Evolutionary conservation across 2,329 filamentous ascomycete genomes (phyloP).

Genomic region (Pezicula carpinea): DNA sequence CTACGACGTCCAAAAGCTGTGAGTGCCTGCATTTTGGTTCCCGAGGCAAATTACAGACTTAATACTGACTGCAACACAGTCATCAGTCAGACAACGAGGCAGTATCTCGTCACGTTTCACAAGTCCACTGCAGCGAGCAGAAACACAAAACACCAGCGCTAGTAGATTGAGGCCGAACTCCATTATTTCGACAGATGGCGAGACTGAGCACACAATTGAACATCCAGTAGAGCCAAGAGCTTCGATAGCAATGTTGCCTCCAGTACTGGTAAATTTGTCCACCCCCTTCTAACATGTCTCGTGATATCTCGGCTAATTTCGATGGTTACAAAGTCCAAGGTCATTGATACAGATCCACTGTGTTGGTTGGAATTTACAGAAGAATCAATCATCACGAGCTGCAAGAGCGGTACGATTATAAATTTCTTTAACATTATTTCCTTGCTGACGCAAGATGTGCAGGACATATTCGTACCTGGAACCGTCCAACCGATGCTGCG

Average conservation of each 20-base stretch:
- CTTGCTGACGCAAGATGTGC: not conserved
- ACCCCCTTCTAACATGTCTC: conserved; percentile 15
- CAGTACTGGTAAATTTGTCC: conserved; percentile 67
- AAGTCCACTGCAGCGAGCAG: conserved; percentile 47
- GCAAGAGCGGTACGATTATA: conserved; percentile 69
- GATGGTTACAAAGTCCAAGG: conserved; percentile 59
- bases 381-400: conserved; percentile 87
- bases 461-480: conserved; percentile 25
- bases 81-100: conserved; percentile 50
- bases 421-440: not conserved
- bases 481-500: conserved; percentile 16
- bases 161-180: conserved; percentile 68
- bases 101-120: conserved; percentile 45
- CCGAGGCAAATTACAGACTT: not conserved
- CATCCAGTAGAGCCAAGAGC: conserved; percentile 84
- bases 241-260: conserved; percentile 79
- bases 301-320: not conserved
- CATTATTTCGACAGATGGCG: conserved; percentile 48
- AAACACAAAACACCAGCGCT: conserved; percentile 56
- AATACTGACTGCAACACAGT: conserved; percentile 28
- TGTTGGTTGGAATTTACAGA: conserved; percentile 93
- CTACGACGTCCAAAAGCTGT: conserved; percentile 84
- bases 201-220: conserved; percentile 57
- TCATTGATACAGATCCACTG: conserved; percentile 79
- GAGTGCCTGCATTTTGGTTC: conserved; percentile 32